Conservation (phyloP, 148 eudicot species). For the Camellia granthamiana region DNA sequence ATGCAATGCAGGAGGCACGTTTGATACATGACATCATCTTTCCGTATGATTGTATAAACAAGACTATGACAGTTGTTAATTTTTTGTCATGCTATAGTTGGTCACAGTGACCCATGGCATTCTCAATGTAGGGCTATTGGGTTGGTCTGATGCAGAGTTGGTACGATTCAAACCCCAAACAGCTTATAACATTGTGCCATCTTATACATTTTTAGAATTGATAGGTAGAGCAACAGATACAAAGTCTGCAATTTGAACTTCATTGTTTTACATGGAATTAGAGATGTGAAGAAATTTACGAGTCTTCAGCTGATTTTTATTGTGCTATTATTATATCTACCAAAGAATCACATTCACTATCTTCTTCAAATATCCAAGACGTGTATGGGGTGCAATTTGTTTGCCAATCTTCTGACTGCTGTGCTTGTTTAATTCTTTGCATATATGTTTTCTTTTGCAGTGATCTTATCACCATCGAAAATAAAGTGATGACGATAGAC, state of each 20-base stretch:
- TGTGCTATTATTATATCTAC: neutral
- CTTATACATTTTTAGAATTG: too few relatives aligned
- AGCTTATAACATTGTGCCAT: too few relatives aligned
- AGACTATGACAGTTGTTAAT: too few relatives aligned
- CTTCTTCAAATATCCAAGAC: neutral
- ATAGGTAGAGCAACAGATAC: neutral
- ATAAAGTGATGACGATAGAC: conserved; percentile 28
- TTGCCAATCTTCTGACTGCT: conserved; percentile 6
- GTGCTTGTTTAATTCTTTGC: neutral
- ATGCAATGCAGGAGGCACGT: too few relatives aligned
- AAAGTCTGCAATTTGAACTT: neutral
- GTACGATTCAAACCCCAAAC: too few relatives aligned
- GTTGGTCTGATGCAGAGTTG: too few relatives aligned
- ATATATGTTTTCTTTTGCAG: conserved; percentile 41
- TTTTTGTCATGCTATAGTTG: too few relatives aligned
- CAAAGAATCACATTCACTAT: neutral
- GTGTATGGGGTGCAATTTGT: neutral
- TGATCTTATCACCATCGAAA: conserved; percentile 44
- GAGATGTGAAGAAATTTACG: neutral
- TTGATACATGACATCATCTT: too few relatives aligned
- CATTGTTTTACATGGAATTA: conserved; percentile 26
- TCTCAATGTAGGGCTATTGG: too few relatives aligned
- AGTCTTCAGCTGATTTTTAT: neutral
- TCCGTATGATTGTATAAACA: too few relatives aligned
- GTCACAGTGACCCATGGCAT: too few relatives aligned